These are phyloP conservation scores for Salvia hispanica DNA, from an alignment of 257 asterid genomes.

Conservation along the genomic window DNA sequence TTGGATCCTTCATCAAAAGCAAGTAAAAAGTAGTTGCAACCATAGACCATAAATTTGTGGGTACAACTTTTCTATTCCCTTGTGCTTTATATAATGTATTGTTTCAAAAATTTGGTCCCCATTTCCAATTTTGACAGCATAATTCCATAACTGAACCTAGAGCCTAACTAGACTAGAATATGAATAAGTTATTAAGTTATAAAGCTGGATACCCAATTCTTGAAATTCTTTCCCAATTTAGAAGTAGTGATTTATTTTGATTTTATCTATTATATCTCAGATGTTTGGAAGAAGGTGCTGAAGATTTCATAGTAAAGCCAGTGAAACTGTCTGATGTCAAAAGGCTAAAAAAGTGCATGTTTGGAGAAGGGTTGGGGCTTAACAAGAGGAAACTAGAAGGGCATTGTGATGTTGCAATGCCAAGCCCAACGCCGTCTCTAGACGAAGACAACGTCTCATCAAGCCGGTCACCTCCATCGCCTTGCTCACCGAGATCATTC, in stretches of 20 bases:
- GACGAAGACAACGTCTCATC: constrained; percentile 32
- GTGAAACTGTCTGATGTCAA: constrained; percentile 75
- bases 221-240: background rate
- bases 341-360: constrained; percentile 74
- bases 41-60: constrained; percentile 31
- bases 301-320: constrained; percentile 89
- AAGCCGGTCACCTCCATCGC: constrained; percentile 40
- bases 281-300: constrained; percentile 96
- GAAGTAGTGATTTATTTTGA: background rate
- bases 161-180: background rate
- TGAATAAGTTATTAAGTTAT: background rate
- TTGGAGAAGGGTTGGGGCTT: constrained; percentile 57
- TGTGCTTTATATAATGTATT: constrained; percentile 24
- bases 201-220: background rate
- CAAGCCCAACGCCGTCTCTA: constrained; percentile 23
- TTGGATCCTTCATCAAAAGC: constrained; percentile 34
- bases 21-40: constrained; percentile 28
- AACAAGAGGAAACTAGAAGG: constrained; percentile 74
- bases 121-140: constrained; percentile 22
- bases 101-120: constrained; percentile 22
- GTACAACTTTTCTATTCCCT: constrained; percentile 13
- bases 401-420: constrained; percentile 25
- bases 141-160: background rate
- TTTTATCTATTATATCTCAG: constrained; percentile 38
- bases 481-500: constrained; percentile 40